phyloP scores from a whole-genome alignment of 208 protist species.

The Acanthamoeba royreba region DNA sequence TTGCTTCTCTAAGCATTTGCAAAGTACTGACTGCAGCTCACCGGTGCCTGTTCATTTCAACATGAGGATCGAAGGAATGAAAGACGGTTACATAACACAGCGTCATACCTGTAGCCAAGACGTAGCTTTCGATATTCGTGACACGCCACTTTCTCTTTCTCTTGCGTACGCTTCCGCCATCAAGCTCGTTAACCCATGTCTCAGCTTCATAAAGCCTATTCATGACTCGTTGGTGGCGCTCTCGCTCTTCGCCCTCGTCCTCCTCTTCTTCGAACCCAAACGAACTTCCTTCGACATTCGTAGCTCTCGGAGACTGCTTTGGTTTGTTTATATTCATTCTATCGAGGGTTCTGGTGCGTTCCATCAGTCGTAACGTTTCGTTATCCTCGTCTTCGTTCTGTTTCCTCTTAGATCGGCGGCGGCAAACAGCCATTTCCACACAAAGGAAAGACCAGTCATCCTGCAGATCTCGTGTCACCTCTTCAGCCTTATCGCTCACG shows the following conservation, averaged over 20 bases:
- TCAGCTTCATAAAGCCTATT: not conserved
- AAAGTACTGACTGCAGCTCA: not conserved
- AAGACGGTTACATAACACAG: not conserved
- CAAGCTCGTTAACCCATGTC: not conserved
- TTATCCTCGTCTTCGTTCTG: not conserved
- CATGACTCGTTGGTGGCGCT: not conserved
- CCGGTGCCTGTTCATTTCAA: not conserved
- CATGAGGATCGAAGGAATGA: not conserved
- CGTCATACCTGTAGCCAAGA: not conserved
- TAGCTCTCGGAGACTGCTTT: not conserved
- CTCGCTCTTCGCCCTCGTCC: not conserved
- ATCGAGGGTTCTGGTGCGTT: not conserved
- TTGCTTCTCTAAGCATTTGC: not conserved
- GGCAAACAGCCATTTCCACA: not conserved
- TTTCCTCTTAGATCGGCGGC: not conserved
- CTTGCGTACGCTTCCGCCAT: not conserved
- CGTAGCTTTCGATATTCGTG: not conserved
- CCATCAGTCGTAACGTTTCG: not conserved
- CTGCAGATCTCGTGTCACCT: not conserved
- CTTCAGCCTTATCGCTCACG: not conserved
- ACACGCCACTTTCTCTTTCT: not conserved
- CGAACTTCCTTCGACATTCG: not conserved
- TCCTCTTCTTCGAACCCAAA: not conserved
- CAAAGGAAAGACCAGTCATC: not conserved
- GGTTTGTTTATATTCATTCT: not conserved